Evolutionary conservation across 805 yeast species (phyloP).

Genomic region (Ogataea minuta): DNA sequence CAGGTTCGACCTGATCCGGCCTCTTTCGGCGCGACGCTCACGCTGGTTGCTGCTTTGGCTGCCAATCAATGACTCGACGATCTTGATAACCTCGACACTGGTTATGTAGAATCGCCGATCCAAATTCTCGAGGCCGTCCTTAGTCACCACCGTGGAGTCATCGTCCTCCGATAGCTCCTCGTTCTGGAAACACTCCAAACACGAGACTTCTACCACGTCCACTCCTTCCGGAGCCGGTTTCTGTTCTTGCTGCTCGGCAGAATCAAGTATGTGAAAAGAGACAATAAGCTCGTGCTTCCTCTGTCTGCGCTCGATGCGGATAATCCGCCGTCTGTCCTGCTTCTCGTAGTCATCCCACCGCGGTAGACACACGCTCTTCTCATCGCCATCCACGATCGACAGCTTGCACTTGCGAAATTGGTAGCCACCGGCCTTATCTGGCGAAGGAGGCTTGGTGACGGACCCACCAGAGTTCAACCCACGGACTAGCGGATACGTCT

Average conservation of each 20-base stretch:
- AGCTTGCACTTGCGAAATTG: conserved; percentile 48
- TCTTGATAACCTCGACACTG: conserved; percentile 63
- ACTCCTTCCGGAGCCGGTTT: conserved; percentile 38
- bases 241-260: conserved; percentile 44
- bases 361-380: conserved; percentile 49
- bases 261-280: conserved; percentile 49
- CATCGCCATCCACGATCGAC: conserved; percentile 42
- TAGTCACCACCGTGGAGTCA: conserved; percentile 18
- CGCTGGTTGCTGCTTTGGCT: conserved; percentile 43
- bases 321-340: conserved; percentile 52
- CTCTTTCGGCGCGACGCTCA: conserved; percentile 59
- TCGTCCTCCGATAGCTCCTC: conserved; percentile 22
- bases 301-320: conserved; percentile 56
- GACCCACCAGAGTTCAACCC: conserved; percentile 61
- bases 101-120: conserved; percentile 50
- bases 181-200: conserved; percentile 45
- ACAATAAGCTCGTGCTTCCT: conserved; percentile 45
- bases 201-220: conserved; percentile 58
- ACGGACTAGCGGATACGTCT: conserved; percentile 45
- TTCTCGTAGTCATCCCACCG: conserved; percentile 47
- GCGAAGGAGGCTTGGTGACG: conserved; percentile 52
- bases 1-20: conserved; percentile 63
- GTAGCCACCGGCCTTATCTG: conserved; percentile 28
- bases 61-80: conserved; percentile 61
- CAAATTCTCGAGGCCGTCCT: conserved; percentile 26